Evolutionary conservation across 2,329 filamentous ascomycete genomes (phyloP).

Genomic region (Cladosporium austrohemisphaericum): DNA sequence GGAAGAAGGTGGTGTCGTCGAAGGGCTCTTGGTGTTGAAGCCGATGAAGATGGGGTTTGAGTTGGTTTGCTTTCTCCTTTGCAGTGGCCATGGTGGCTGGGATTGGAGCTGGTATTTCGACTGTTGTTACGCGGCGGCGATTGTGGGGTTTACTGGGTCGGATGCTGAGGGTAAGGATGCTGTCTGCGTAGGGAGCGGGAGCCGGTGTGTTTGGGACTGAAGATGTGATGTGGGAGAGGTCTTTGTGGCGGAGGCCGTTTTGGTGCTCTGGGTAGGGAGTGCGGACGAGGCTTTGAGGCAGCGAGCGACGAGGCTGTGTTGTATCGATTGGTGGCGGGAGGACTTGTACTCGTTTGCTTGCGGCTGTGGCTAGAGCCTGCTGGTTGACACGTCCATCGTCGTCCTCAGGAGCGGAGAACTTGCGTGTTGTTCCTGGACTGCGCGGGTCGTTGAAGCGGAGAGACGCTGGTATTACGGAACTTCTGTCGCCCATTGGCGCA

Average conservation of each 20-base stretch:
- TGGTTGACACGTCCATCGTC: no score
- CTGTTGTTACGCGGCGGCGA: conserved; percentile 22
- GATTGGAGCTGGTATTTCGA: conserved; percentile 30
- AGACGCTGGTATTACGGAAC: conserved; percentile 23
- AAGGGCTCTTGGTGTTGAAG: conserved; percentile 23
- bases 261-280: conserved; percentile 31
- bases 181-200: conserved; percentile 22
- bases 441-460: conserved; percentile 24
- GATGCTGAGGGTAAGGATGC: conserved; percentile 32
- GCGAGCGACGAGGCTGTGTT: conserved; percentile 18
- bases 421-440: conserved; percentile 20
- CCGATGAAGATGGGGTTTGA: no score
- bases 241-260: conserved; percentile 23
- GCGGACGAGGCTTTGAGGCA: conserved; percentile 29
- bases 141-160: conserved; percentile 25
- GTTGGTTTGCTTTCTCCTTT: conserved; percentile 17
- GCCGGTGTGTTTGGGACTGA: neutral
- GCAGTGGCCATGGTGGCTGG: conserved; percentile 19
- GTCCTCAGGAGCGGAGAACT: conserved; percentile 10
- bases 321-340: conserved; percentile 35
- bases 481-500: conserved; percentile 19
- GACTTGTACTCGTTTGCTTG: conserved; percentile 29
- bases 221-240: conserved; percentile 20
- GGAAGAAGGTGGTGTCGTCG: conserved; percentile 35
- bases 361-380: neutral